Base-by-base conservation (phyloP, 139 green algal species). In the Tetraselmis chui region DNA sequence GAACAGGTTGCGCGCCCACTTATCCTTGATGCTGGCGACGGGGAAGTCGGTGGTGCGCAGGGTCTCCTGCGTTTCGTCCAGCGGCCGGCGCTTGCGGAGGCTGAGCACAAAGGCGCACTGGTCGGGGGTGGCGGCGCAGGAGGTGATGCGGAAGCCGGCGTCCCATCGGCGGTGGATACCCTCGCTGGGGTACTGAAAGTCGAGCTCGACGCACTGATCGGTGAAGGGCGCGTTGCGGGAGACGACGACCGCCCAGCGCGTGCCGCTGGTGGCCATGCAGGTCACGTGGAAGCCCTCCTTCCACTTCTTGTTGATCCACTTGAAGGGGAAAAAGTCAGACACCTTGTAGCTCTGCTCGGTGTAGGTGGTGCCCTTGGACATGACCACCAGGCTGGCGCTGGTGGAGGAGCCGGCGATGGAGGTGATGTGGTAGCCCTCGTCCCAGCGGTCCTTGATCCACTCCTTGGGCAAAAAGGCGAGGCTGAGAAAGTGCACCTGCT, bases 271-370 rank as follows among this genome's bases (percentile, higher is more conserved):
- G 76, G 88, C 93, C 87, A 95, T 93, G 77, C 85, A 87, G 27
- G 92, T 96, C 45, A 96, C 89, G 79, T 93, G 89, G 85, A 96
- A 96, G 25, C 89, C 91, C 84, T 96, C 93, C n/a, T 86, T 85
- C 93, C 93, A 96, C 86, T 96, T 96, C 85, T 96, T 95, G 87
- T 95, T 95, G 82, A 96, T 95, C 93, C 93, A 96, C 85, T 96
- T 94, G 88, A 93, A 95, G 75, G 93, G 93, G 84, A 96, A 96
- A 23, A 78, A 88, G 84, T 95, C 93, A 76, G 79, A 89, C 32
- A 96, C 89, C 87, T 96, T 96, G 90, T 96, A 96, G 74, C 84
- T 91, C 85, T 96, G 93, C 85, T 96, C 92, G 32, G 91, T 95
- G 86, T 92, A 96, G 28, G 79, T 82, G 32, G 90, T 95, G 76